These are phyloP conservation scores for Gossypium rotundifolium DNA, from an alignment of 345 rosid genomes.

Conservation along the genomic window DNA sequence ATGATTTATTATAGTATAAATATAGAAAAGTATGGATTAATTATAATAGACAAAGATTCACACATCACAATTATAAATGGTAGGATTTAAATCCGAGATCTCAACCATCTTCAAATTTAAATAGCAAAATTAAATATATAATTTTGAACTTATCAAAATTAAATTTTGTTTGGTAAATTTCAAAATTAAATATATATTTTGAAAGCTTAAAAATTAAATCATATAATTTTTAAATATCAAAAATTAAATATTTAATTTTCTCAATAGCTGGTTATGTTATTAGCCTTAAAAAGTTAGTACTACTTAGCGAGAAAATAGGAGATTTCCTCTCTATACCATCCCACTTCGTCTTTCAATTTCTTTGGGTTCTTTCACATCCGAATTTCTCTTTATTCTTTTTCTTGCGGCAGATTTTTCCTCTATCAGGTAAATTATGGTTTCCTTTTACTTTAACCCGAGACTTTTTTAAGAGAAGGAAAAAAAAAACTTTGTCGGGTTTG, in stretches of 20 bases:
- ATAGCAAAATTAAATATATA: too few relatives aligned
- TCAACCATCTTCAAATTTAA: fast-evolving
- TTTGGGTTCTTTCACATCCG: neutral
- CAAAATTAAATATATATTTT: too few relatives aligned
- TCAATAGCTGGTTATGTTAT: neutral
- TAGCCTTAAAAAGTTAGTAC: neutral
- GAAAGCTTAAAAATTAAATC: too few relatives aligned
- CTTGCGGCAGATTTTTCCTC: neutral
- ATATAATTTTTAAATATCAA: too few relatives aligned
- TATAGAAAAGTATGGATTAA: too few relatives aligned
- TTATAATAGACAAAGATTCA: too few relatives aligned
- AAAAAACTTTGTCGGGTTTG: neutral
- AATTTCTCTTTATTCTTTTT: neutral
- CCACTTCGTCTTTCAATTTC: neutral
- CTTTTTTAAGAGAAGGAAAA: neutral
- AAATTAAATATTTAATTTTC: neutral
- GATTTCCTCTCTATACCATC: conserved; percentile 2
- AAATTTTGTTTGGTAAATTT: too few relatives aligned
- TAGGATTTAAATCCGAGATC: fast-evolving
- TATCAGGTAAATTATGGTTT: neutral
- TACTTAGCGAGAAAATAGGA: neutral
- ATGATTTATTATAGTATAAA: too few relatives aligned
- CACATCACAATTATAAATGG: too few relatives aligned
- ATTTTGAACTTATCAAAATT: too few relatives aligned
- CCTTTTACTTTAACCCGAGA: neutral